Percentiles rank a stretch among this genome's conserved stretches.
These are phyloP conservation scores for Hortaea sp. DNA, from an alignment of 2,329 filamentous ascomycete species.

Conservation along the genomic window DNA sequence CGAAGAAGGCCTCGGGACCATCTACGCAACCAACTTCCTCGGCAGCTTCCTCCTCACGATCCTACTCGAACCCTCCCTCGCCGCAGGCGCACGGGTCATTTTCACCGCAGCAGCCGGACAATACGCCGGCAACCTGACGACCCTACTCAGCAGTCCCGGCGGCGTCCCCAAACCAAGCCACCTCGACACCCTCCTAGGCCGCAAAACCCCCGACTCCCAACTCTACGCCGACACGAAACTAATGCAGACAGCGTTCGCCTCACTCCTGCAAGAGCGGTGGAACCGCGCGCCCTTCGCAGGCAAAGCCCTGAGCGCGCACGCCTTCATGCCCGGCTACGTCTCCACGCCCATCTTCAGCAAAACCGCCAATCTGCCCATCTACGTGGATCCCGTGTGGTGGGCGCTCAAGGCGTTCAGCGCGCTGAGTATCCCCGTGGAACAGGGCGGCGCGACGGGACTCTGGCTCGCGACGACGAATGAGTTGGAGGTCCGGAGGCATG, in stretches of 20 bases:
- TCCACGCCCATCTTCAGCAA: conserved; percentile 8
- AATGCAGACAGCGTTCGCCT: conserved; percentile 9
- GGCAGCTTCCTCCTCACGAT: conserved; percentile 13
- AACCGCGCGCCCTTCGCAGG: background rate
- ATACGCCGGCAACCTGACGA: conserved; percentile 4
- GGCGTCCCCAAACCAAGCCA: background rate
- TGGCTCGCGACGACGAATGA: conserved; percentile 8
- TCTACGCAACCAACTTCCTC: conserved; percentile 15
- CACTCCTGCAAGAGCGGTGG: conserved; percentile 6
- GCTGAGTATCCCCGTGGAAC: conserved; percentile 5
- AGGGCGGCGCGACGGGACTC: conserved; percentile 10
- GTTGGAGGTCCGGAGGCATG: conserved; percentile 2
- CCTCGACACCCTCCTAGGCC: background rate
- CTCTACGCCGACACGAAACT: conserved; percentile 8
- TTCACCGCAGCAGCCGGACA: conserved; percentile 10
- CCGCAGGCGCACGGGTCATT: conserved; percentile 9
- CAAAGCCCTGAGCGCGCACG: conserved; percentile 1
- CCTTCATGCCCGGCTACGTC: conserved; percentile 9
- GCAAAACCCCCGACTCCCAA: background rate
- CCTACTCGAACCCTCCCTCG: conserved; percentile 10
- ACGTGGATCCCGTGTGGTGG: conserved; percentile 5
- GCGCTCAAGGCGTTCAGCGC: conserved; percentile 3
- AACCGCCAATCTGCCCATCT: conserved; percentile 3
- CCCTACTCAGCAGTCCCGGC: conserved; percentile 1
- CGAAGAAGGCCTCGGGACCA: conserved; percentile 9